phyloP scores from a whole-genome alignment of 2,329 filamentous ascomycete genomes.

The Fusarium annulatum region DNA sequence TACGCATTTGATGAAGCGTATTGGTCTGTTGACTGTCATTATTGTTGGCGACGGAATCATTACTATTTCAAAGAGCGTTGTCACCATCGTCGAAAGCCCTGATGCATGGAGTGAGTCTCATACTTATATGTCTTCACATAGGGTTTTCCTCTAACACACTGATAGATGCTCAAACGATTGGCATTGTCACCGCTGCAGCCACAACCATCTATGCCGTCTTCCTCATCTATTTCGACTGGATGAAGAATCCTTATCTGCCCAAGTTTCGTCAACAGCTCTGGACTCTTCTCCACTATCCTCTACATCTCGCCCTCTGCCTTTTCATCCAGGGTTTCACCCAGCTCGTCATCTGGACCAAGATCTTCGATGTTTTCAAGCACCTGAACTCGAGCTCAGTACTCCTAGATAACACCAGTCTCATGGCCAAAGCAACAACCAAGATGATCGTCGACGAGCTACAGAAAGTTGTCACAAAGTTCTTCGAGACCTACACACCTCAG shows the following conservation, averaged over 20 bases:
- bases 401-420: conserved; percentile 4
- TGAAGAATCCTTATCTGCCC: conserved; percentile 70
- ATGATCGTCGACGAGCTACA: conserved; percentile 30
- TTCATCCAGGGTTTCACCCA: conserved; percentile 73
- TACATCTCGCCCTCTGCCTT: conserved; percentile 71
- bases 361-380: conserved; percentile 47
- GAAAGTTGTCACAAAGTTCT: conserved; percentile 36
- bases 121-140: fast-evolving
- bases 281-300: conserved; percentile 69
- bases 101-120: conserved; percentile 53
- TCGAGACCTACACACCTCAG: conserved; percentile 45
- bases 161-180: conserved; percentile 53
- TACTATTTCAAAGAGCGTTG: conserved; percentile 64
- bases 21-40: conserved; percentile 72
- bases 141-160: conserved; percentile 9
- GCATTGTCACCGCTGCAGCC: conserved; percentile 53
- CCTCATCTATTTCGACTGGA: conserved; percentile 68
- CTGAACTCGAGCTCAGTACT: conserved; percentile 28
- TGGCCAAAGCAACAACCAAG: conserved; percentile 36
- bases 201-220: conserved; percentile 60
- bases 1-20: conserved; percentile 71
- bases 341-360: conserved; percentile 60
- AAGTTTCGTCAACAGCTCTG: conserved; percentile 68
- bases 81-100: conserved; percentile 58
- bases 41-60: conserved; percentile 75